Evolutionary conservation across 352 stramenopile species (phyloP), one percentile per base, ranked within the genome.

Genomic region (Globisporangium canariense): DNA sequence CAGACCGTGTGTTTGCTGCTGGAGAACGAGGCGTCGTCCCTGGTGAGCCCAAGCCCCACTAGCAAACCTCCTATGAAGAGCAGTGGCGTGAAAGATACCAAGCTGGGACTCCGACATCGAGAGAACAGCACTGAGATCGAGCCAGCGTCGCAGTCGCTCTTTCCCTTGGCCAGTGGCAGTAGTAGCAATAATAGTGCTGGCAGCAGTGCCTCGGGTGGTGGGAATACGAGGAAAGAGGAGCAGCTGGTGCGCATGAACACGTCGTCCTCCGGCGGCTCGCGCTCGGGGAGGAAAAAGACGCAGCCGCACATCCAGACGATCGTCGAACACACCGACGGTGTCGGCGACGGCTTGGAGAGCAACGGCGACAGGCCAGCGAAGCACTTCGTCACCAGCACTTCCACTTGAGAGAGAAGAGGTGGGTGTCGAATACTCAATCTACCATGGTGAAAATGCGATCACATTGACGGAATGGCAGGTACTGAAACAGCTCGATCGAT

Each of bases 281-380:
- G 66, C 20, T 46, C 47, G 16, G 41, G 34, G 47, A 69, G 64
- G 38, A 40, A 62, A 22, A 70, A 52, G n/a, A 55, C 36, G 20
- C 58, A 57, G 9, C 49, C 56, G 11, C 57, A 41, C 0, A 66
- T 77, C 34, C 30, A 68, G 22, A 68, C 67, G 14, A 74, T 77
- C 34, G 47, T 65, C 7, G 67, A 74, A 62, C 62, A 63, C 3
- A 60, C 50, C 13, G 70, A 74, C n/a, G 60, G 61, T n/a, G 52
- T 55, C 8, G n/a, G 25, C 1, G 66, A 73, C 1, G 66, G 71
- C 25, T 16, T 11, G 1, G 3, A 50, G 22, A 66, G 34, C 28
- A 28, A 45, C 32, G 11, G 30, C 1, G 38, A 41, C 9, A 25
- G 4, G 13, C 41, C 20, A 13, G 41, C 41, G 14, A 47, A n/a